These are phyloP conservation scores for Xylaria curta DNA, from an alignment of 495 filamentous ascomycete genomes.

Conservation along the genomic window DNA sequence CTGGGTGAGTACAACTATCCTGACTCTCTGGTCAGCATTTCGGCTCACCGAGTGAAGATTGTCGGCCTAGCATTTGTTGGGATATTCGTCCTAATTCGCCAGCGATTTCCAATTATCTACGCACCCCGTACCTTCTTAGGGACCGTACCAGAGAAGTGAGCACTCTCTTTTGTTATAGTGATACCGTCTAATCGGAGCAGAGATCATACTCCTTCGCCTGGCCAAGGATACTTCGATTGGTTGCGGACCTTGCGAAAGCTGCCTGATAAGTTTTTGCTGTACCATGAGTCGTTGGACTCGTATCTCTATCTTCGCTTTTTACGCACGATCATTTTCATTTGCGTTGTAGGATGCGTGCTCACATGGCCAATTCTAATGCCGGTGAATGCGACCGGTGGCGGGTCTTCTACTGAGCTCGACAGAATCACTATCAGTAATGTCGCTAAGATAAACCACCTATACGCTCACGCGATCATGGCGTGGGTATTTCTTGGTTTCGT, in stretches of 20 bases:
- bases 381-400: conserved; percentile 74
- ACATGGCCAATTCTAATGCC: conserved; percentile 82
- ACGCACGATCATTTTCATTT: conserved; percentile 69
- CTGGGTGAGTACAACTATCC: conserved; percentile 30
- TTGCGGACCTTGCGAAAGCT: conserved; percentile 66
- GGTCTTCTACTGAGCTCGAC: conserved; percentile 64
- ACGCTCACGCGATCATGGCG: conserved; percentile 65
- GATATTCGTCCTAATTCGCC: conserved; percentile 38
- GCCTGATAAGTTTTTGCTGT: conserved; percentile 66
- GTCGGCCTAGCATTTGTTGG: conserved; percentile 34
- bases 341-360: conserved; percentile 72
- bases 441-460: conserved; percentile 56
- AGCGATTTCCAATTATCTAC: conserved; percentile 37
- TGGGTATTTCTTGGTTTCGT: conserved; percentile 75
- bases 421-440: conserved; percentile 72
- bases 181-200: conserved; percentile 29
- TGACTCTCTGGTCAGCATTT: background rate
- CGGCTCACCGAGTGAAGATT: conserved; percentile 22
- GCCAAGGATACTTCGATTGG: conserved; percentile 59
- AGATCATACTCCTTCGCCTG: conserved; percentile 35
- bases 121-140: conserved; percentile 40
- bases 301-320: conserved; percentile 86
- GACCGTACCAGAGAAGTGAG: conserved; percentile 40
- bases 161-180: background rate
- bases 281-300: conserved; percentile 73